A percentile compares a stretch with the other conserved stretches of the same genome.
These are phyloP conservation scores for Ustilago lituana DNA, from an alignment of 1,284 basidiomycete species.

Conservation along the genomic window DNA sequence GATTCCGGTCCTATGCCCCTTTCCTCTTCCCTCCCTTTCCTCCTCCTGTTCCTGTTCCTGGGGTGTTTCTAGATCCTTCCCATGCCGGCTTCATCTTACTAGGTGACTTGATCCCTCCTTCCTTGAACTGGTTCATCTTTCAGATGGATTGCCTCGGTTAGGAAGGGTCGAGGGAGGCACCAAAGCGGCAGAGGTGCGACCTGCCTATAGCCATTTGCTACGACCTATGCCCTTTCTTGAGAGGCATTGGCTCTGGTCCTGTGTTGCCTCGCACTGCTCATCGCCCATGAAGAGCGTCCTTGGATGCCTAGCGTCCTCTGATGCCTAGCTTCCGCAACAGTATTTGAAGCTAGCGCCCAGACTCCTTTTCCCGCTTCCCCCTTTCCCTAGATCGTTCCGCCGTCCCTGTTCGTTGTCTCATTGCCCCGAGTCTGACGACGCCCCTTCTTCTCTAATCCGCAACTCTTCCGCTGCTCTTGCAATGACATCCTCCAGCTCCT, in stretches of 20 bases:
- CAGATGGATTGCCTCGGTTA: neutral
- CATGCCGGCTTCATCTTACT: conserved; percentile 7
- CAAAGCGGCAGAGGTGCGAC: neutral
- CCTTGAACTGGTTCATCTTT: neutral
- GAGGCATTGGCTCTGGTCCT: neutral
- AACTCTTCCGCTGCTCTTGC: no score
- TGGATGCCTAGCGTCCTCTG: no score
- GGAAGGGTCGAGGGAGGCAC: neutral
- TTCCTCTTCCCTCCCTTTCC: neutral
- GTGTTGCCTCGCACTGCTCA: neutral
- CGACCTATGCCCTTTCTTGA: neutral
- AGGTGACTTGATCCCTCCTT: neutral
- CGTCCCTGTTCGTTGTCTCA: no score
- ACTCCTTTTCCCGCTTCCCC: neutral
- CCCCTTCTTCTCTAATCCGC: no score
- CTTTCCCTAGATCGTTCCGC: neutral
- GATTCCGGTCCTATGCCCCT: neutral
- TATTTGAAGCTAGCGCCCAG: conserved; percentile 1
- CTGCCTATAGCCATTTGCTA: neutral
- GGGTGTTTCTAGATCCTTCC: no score
- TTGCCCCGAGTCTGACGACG: neutral
- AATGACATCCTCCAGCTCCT: conserved; percentile 19
- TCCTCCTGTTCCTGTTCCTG: neutral
- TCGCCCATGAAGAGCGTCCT: neutral
- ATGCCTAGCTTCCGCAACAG: no score